Percentiles rank a stretch among this genome's conserved stretches.
phyloP scores from a whole-genome alignment of 164 flowering plant genomes.

The grape (Vitis vinifera) region ASM3070453v1 NC_081813.1:364501-365000 shows the following conservation, averaged over 20 bases:
- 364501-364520: conserved; percentile 51
- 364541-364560: conserved; percentile 47
- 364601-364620: conserved; percentile 59
- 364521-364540: conserved; percentile 75
- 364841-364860: no score
- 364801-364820: conserved; percentile 69
- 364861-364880: no score
- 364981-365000: conserved; percentile 64
- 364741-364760: conserved; percentile 20
- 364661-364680: not conserved
- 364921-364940: no score
- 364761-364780: conserved; percentile 79
- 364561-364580: conserved; percentile 62
- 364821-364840: no score
- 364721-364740: no score
- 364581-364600: conserved; percentile 42
- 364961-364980: conserved; percentile 2
- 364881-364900: no score
- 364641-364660: conserved; percentile 43
- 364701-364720: no score
- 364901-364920: no score
- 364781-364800: conserved; percentile 78
- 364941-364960: not conserved
- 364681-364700: not conserved
- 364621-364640: conserved; percentile 56